These are phyloP conservation scores for Solanum acaule DNA, from an alignment of 257 asterid genomes.

Conservation along the genomic window DNA sequence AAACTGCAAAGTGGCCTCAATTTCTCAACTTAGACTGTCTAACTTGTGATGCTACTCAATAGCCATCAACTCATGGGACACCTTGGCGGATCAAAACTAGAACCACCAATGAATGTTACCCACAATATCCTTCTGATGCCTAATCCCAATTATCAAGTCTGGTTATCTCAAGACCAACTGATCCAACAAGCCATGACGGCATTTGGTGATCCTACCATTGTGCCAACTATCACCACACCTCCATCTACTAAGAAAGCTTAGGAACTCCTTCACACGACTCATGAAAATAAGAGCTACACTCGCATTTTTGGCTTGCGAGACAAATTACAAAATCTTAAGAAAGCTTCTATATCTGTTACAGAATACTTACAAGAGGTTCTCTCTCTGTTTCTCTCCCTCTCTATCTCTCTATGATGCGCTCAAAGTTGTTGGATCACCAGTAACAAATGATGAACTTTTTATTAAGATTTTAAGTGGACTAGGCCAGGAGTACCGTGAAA, in stretches of 20 bases:
- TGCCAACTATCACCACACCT: fast-evolving
- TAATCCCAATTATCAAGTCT: background rate
- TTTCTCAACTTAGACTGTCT: background rate
- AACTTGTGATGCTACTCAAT: background rate
- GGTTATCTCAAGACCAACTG: background rate
- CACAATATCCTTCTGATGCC: background rate
- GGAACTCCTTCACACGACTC: background rate
- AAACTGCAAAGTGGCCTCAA: background rate
- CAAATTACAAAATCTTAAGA: background rate
- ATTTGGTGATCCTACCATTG: background rate
- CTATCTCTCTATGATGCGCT: background rate
- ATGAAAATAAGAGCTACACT: background rate
- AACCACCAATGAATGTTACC: background rate
- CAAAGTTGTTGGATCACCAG: background rate
- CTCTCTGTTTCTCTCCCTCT: background rate
- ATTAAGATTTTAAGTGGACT: too few relatives aligned
- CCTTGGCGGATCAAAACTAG: background rate
- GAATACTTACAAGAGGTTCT: background rate
- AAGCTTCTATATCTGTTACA: background rate
- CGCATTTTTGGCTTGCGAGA: background rate
- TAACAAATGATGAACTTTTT: background rate
- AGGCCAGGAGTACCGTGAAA: too few relatives aligned
- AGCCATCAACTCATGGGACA: background rate
- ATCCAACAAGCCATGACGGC: background rate
- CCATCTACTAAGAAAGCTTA: background rate